Conservation (phyloP, 2,329 filamentous ascomycete genomes). For the Thielaviopsis musarum region DNA sequence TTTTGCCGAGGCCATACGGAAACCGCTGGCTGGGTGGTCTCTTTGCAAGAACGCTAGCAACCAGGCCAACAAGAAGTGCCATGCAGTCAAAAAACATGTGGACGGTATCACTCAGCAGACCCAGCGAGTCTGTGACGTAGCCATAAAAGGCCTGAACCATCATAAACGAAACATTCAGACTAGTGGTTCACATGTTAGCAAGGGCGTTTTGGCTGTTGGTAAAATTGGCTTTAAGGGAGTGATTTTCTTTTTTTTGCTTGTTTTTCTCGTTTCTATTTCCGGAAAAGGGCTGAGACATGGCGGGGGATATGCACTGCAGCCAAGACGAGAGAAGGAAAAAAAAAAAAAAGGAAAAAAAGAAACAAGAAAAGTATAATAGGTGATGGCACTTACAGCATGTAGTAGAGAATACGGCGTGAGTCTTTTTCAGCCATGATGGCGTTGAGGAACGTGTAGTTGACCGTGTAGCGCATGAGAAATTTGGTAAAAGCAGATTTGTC, state of each 20-base stretch:
- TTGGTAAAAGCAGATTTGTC: constrained; percentile 48
- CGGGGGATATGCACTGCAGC: background rate
- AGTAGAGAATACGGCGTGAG: constrained; percentile 90
- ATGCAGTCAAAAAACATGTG: constrained; percentile 99
- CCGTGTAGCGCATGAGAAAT: constrained; percentile 51
- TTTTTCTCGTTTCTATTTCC: background rate
- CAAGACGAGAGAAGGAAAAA: background rate
- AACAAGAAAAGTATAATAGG: no score
- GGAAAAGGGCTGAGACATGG: background rate
- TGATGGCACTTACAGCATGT: constrained; percentile 54
- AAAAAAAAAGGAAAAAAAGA: background rate
- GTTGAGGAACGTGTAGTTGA: constrained; percentile 61
- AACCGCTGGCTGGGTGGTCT: constrained; percentile 83
- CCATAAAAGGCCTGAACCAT: constrained; percentile 86
- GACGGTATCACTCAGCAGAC: constrained; percentile 90
- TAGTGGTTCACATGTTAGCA: constrained; percentile 20
- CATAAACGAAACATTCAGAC: constrained; percentile 92
- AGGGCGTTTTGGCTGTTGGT: background rate
- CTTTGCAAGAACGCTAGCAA: constrained; percentile 88
- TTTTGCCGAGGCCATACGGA: constrained; percentile 91
- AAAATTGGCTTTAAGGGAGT: background rate
- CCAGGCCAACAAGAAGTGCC: constrained; percentile 73
- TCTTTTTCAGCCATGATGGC: constrained; percentile 82
- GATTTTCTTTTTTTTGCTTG: background rate
- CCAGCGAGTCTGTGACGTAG: constrained; percentile 80